Evolutionary conservation across 495 filamentous ascomycete species (phyloP), one percentile per base, ranked within the genome.

Genomic region (Amniculicola lignicola): DNA sequence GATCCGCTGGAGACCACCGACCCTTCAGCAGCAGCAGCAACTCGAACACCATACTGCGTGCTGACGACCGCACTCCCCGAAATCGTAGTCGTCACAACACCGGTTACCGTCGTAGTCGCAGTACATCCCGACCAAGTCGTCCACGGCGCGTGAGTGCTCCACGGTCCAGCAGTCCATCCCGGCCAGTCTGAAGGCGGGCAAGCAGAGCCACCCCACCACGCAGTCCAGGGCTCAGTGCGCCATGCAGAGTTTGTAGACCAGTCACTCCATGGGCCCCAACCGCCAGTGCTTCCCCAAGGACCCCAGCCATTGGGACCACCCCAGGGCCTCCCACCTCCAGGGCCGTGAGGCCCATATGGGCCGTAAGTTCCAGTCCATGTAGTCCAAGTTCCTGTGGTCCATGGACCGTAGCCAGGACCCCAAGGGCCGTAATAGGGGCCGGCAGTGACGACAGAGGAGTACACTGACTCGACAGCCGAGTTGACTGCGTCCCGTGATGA

Each of bases 81-180:
- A 12, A 67, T 50, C 1, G 62, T 69, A 5, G 55, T 68, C 25
- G 68, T 69, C 4, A 57, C 33, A 1, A 65, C 57, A 14, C 46
- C 57, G 0, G 62, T 67, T 7, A 54, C 62, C 10, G 67, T 70
- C 0, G 67, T 70, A 25, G 28, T 54, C 0, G 60, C 64, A 0
- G 62, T 52, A 55, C 68, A 70, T 7, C 54, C 68, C 0, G 45
- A 24, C 68, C 68, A 70, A 0, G 58, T 66, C 3, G 67, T 69
- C 68, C 68, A 70, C 0, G 64, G 67, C 21, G 68, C 67, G 27
- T 19, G 36, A 5, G 65, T 63, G 27, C 38, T 48, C 67, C 67
- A 70, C 0, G 54, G 35, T 1, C 66, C 67, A 1, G 45, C 38
- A 1, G 68, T 70, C 68, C 68, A 70, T 1, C 67, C 67, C 23